Conservation (phyloP, 1,284 basidiomycete species). For the Leccinum pachyderme region DNA sequence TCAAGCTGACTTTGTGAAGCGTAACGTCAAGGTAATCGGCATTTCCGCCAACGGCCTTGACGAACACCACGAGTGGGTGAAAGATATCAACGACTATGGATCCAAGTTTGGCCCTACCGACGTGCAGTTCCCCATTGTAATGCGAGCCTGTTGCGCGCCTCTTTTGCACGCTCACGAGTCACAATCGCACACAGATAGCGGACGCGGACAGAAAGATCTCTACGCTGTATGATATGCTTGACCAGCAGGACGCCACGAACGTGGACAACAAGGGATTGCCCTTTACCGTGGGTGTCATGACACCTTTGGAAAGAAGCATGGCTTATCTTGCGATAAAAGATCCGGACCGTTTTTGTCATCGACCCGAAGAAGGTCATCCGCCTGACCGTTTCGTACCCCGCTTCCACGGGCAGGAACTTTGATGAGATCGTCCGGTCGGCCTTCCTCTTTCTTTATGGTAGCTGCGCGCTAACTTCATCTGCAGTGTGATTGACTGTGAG, state of each 20-base stretch:
- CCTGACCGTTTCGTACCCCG: conserved; percentile 88
- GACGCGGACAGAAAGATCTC: conserved; percentile 88
- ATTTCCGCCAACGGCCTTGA: conserved; percentile 90
- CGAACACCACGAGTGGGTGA: conserved; percentile 87
- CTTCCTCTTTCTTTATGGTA: not conserved
- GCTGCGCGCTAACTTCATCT: conserved; percentile 11
- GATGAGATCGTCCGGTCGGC: conserved; percentile 83
- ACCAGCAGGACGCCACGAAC: conserved; percentile 93
- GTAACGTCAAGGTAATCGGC: conserved; percentile 92
- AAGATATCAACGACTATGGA: conserved; percentile 88
- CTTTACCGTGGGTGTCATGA: conserved; percentile 52
- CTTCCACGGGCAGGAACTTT: conserved; percentile 81
- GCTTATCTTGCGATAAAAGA: conserved; percentile 45
- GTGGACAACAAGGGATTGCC: conserved; percentile 89
- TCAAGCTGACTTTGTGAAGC: conserved; percentile 79
- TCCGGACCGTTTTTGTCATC: conserved; percentile 93
- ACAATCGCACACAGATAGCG: conserved; percentile 63
- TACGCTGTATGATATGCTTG: conserved; percentile 92
- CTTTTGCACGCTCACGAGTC: conserved; percentile 7
- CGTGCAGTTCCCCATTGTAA: conserved; percentile 91
- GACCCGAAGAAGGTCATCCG: conserved; percentile 92
- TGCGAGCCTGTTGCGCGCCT: conserved; percentile 9
- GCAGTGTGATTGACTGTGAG: conserved; percentile 65
- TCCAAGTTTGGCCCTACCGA: conserved; percentile 62
- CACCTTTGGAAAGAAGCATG: conserved; percentile 1